Base-by-base conservation (phyloP, 148 eudicot genomes). In the Beta vulgaris region DNA sequence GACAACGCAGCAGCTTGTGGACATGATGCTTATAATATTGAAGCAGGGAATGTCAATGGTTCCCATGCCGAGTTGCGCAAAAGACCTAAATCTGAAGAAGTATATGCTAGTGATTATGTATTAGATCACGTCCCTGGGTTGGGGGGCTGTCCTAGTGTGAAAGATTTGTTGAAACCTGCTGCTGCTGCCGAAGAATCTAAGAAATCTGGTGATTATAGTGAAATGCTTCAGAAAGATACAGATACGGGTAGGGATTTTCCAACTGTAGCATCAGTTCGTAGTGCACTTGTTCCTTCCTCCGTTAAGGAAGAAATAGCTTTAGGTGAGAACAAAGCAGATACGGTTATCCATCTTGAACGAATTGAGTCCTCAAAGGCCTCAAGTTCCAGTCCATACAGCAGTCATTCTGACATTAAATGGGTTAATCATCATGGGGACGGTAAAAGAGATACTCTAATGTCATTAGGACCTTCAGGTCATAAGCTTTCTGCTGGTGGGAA, bases 41-140 rank as follows among this genome's bases (percentile, higher is more conserved):
- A 84, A 60, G 76, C 73, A 77, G 69, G 78, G 72, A 84, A 66
- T 44, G 86, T 74, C 76, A 81, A 84, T 79, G 87, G 78, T 42
- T 70, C 62, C 13, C 80, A 76, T 68, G 57, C 71, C 60, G 82
- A 78, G 57, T 66, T 64, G 49, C 73, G 49, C 7, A 75, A 79
- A 76, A 77, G 57, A 51, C 72, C 44, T 74, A 86, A 74, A 53
- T 32, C 72, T 48, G 77, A 73, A 46, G 73, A 60, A 66, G 76
- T 82, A 66, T 77, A 63, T 44, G 84, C 72, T 71, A 54, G 66
- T 68, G 76, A 44, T 64, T 69, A 31, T 42, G 68, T 58, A 48
- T 72, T 51, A 79, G 87, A 80, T 73, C 39, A 62, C 36, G 66
- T 83, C n/a, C 58, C 82, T 73, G 77, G 74, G 23, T 74, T 84